These are phyloP conservation scores for Amanita thiersii DNA, from an alignment of 768 basidiomycete species.

Conservation along the genomic window DNA sequence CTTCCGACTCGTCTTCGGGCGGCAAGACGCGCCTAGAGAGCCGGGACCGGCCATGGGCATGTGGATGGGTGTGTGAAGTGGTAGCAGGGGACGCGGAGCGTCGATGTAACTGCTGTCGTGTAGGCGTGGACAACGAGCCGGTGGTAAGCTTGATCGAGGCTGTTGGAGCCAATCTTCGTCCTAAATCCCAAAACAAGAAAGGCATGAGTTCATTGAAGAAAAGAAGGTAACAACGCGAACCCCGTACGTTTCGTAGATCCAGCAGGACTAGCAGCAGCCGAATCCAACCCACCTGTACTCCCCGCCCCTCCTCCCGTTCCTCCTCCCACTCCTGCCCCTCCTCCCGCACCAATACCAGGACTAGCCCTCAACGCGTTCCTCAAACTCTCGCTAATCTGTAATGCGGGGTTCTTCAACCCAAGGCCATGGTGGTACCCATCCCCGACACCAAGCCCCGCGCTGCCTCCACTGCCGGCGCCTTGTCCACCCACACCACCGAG, in stretches of 20 bases:
- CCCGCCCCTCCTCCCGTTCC: no score
- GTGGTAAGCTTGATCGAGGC: slow-evolving; percentile 35
- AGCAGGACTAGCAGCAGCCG: slow-evolving; percentile 14
- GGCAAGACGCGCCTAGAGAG: slow-evolving; percentile 38
- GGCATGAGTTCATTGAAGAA: background rate
- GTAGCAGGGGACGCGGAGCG: slow-evolving; percentile 39
- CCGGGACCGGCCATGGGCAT: slow-evolving; percentile 33
- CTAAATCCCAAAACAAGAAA: slow-evolving; percentile 16
- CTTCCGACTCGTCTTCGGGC: slow-evolving; percentile 23
- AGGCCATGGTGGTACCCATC: no score
- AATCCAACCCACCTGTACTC: slow-evolving; percentile 17
- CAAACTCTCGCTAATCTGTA: slow-evolving; percentile 35
- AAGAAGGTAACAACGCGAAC: background rate
- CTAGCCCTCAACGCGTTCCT: slow-evolving; percentile 29
- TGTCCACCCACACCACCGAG: background rate
- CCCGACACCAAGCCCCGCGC: no score
- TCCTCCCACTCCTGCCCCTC: no score
- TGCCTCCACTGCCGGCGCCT: no score
- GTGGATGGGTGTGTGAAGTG: slow-evolving; percentile 19
- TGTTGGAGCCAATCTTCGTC: slow-evolving; percentile 29
- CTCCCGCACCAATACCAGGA: no score
- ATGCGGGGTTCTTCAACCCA: slow-evolving; percentile 23
- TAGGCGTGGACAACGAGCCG: slow-evolving; percentile 22
- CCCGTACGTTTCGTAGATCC: slow-evolving; percentile 34
- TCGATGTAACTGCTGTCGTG: slow-evolving; percentile 11